A percentile compares a stretch with the other conserved stretches of the same genome.
These are phyloP conservation scores for Lasiodiplodia sp. DNA, from an alignment of 2,329 filamentous ascomycete genomes.

Conservation along the genomic window DNA sequence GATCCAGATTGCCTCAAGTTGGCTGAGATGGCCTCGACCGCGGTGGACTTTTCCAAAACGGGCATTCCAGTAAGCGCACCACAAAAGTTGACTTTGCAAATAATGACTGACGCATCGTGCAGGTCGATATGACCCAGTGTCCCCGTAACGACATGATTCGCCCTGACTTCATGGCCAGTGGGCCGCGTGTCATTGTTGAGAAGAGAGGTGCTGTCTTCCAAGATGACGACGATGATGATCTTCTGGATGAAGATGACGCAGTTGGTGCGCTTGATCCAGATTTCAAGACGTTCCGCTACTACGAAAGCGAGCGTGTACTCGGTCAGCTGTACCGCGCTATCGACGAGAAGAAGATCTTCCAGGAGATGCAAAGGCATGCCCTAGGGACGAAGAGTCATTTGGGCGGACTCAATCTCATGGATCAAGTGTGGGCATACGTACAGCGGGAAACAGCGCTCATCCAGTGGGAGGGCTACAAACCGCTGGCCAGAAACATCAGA, in stretches of 20 bases:
- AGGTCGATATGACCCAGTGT: constrained; percentile 34
- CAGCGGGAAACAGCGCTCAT: constrained; percentile 47
- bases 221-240: constrained; percentile 41
- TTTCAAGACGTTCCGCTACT: constrained; percentile 60
- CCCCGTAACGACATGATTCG: constrained; percentile 37
- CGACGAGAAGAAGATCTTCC: constrained; percentile 71
- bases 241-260: constrained; percentile 44
- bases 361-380: constrained; percentile 38
- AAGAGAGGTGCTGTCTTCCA: constrained; percentile 34
- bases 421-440: constrained; percentile 51
- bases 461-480: constrained; percentile 49
- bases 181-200: constrained; percentile 53
- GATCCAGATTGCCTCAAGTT: constrained; percentile 47
- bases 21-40: constrained; percentile 48
- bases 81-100: constrained; percentile 19
- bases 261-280: constrained; percentile 33
- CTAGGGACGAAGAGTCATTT: constrained; percentile 33
- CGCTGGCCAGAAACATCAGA: constrained; percentile 52
- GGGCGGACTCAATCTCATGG: constrained; percentile 34
- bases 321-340: constrained; percentile 75
- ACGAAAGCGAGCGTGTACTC: constrained; percentile 71
- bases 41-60: constrained; percentile 57
- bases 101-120: neutral
- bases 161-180: constrained; percentile 63
- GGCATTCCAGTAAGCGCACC: constrained; percentile 57